Conservation (phyloP, 106 monocot genomes). For the Apostasia ramifera region DNA sequence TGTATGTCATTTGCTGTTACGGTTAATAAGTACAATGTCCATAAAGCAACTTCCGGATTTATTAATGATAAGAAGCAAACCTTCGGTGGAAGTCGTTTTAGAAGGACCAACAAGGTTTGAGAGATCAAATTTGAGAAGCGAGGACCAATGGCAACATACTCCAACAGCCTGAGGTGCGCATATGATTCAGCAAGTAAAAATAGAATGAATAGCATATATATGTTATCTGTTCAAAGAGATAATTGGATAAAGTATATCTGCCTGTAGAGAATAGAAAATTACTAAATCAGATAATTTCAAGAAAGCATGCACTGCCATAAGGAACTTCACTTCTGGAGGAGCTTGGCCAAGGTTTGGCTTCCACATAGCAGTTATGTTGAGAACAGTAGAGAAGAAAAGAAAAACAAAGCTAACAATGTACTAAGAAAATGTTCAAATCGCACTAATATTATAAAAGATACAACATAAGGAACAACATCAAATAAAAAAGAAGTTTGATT, state of each 20-base stretch:
- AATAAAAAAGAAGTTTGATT: too few relatives aligned
- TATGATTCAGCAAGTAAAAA: background rate
- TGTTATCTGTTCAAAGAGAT: too few relatives aligned
- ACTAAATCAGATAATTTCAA: background rate
- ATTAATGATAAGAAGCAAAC: conserved; percentile 17
- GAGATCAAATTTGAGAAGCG: conserved; percentile 93
- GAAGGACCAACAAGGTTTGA: conserved; percentile 74
- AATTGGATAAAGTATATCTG: too few relatives aligned
- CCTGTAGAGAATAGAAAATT: background rate
- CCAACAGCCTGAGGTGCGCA: conserved; percentile 61
- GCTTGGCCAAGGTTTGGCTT: background rate
- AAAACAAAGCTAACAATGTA: background rate
- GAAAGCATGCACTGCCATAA: background rate
- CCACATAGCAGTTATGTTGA: too few relatives aligned
- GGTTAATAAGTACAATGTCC: background rate
- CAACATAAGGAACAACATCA: too few relatives aligned
- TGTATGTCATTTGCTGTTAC: background rate
- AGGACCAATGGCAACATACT: conserved; percentile 90
- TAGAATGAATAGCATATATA: too few relatives aligned
- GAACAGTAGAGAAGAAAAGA: too few relatives aligned
- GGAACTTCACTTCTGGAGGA: background rate
- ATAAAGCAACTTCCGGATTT: background rate
- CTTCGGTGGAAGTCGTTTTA: conserved; percentile 91
- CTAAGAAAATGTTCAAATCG: too few relatives aligned
- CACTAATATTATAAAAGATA: too few relatives aligned